A percentile compares a stretch with the other conserved stretches of the same genome.
Conservation (phyloP, 805 yeast species). For the Wickerhamiella musiphila region DNA sequence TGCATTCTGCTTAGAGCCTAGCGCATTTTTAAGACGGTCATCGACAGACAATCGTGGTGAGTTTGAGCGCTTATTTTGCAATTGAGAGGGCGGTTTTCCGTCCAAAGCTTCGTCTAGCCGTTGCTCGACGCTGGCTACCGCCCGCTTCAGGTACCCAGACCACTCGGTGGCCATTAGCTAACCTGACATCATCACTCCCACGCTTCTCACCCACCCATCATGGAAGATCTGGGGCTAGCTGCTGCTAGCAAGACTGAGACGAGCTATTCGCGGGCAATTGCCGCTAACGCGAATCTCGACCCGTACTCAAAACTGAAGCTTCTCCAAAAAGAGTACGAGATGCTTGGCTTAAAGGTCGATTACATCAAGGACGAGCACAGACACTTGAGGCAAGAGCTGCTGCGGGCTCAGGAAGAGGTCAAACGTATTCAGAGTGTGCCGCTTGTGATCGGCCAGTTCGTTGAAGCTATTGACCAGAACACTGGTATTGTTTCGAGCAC, state of each 20-base stretch:
- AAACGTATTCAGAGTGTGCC: constrained; percentile 96
- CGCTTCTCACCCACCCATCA: not conserved
- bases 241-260: not conserved
- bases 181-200: too few species aligned
- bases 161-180: constrained; percentile 11
- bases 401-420: constrained; percentile 96
- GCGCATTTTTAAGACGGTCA: constrained; percentile 73
- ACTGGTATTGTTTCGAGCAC: constrained; percentile 96
- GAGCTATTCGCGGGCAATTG: not conserved
- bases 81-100: not conserved
- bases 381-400: constrained; percentile 81
- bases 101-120: constrained; percentile 24
- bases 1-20: too few species aligned
- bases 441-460: constrained; percentile 90
- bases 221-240: not conserved
- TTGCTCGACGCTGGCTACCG: constrained; percentile 28
- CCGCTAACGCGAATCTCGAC: constrained; percentile 27
- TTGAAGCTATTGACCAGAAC: constrained; percentile 92
- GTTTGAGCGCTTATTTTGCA: not conserved
- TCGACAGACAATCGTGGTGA: constrained; percentile 46
- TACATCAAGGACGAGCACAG: constrained; percentile 97
- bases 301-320: constrained; percentile 72
- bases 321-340: constrained; percentile 77
- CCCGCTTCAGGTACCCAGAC: constrained; percentile 22
- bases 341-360: constrained; percentile 77